Base-by-base conservation (phyloP, 2,329 filamentous ascomycete species). In the Allantophomopsis lycopodina region DNA sequence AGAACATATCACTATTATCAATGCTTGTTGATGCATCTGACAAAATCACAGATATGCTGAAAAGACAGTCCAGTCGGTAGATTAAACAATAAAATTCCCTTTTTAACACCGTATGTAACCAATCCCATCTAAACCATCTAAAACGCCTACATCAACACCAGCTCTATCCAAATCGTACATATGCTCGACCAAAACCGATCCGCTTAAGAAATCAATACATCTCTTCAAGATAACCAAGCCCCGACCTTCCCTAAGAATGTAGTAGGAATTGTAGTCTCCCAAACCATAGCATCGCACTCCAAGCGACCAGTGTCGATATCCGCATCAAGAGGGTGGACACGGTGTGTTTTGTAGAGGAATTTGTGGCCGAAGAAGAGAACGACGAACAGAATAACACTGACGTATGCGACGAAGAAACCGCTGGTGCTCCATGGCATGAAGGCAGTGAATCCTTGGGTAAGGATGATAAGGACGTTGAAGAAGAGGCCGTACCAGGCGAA, bases 381-480 rank as follows among this genome's bases (percentile, higher is more conserved):
- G 3, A 69, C 50, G 48, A 82, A 83, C 3, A 83, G 52, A 18
- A 82, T 72, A 42, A 83, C 51, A 46, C 74, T 79, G 48, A 81
- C 55, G 48, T 83, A 83, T 11, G 69, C 65, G 2, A 73, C 66
- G 45, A 83, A 80, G 49, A 83, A 84, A 35, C 66, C 60, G 39
- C 64, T 64, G 5, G 68, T 69, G 49, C 60, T 64, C 72, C 79
- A 83, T 7, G 60, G 61, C 32, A 83, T 76, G 52, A 82, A 83
- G 5, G 71, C 68, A 8, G 74, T 75, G 58, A 83, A 84, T 3
- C 79, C 80, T 51, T 77, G 77, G 0, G 79, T 83, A 16, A 83
- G 43, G 38, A 76, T 66, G 44, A 84, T 76, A 37, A 83, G 55
- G 2, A 70, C 44, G 56, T 71, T 79, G 60, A 80, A 79, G 54